Evolutionary conservation across 371 early-diverging fungal genomes (phyloP), one percentile per base, ranked within the genome.

Genomic region (Zopfochytrium polystomum): DNA sequence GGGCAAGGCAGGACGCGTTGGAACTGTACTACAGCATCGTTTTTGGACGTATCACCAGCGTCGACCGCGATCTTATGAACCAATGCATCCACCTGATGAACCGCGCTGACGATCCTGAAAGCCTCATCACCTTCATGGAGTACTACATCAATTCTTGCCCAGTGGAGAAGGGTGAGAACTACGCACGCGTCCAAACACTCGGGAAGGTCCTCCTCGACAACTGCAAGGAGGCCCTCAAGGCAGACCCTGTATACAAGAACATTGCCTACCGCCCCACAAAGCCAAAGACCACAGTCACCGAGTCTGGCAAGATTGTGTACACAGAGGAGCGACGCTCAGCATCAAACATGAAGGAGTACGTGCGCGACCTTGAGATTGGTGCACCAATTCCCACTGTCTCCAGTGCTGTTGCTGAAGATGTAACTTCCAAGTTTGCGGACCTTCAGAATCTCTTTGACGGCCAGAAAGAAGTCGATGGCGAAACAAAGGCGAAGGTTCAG

Each of bases 1-100:
- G 96, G 96, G 91, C 88, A 49, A 89, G 93, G 58, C 92, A 92
- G 71, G 94, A 96, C 73, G 92, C 91, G 11, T 75, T 93, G 46
- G 82, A 86, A 46, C 82, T 94, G 67, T 90, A 90, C 80, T 94
- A 90, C 72, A 94, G 92, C 70, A 86, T 93, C 60, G 82, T 96
- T 75, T 94, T 90, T 75, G 95, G 95, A 60, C 84, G 89, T 35
- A 79, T 94, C 55, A 87, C 88, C 55, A 86, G 81, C 60, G 91
- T 95, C 23, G 93, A 95, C 74, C 90, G 94, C 71, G 94, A 92
- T 67, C 81, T 95, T 55, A 92, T 92, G 67, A 90, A 93, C 67
- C 86, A 88, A 72, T 89, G 89, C 71, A 79, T 93, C 48, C 90
- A 88, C 61, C 81, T 96, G 69, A 93, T 93, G 92, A 96, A 93